Percentiles rank a stretch among this genome's conserved stretches.
Conservation (phyloP, 192 early-diverging fungal genomes). For the Umbelopsis sp. region DNA sequence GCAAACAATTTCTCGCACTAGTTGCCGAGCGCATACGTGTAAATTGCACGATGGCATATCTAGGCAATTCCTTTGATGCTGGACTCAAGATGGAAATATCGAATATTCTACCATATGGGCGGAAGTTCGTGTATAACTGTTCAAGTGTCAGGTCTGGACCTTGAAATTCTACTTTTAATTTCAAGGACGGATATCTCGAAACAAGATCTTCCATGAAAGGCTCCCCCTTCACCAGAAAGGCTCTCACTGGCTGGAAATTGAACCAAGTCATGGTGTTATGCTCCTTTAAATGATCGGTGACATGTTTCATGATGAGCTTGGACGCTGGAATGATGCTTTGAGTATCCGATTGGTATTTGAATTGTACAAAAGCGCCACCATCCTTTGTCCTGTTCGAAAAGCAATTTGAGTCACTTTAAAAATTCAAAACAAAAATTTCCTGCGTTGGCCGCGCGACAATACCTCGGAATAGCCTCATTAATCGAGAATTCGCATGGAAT, state of each 20-base stretch:
- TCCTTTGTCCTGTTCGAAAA: constrained; percentile 34
- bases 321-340: constrained; percentile 36
- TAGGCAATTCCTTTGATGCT: constrained; percentile 72
- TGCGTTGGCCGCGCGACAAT: background rate
- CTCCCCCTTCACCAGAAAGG: constrained; percentile 68
- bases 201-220: constrained; percentile 79
- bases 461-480: constrained; percentile 55
- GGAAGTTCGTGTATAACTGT: constrained; percentile 71
- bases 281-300: constrained; percentile 58
- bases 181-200: constrained; percentile 50
- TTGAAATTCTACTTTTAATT: constrained; percentile 71
- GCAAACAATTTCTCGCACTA: constrained; percentile 89
- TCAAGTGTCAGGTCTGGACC: constrained; percentile 74
- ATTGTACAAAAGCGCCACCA: constrained; percentile 55
- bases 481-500: constrained; percentile 56
- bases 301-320: constrained; percentile 44
- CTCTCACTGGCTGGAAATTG: constrained; percentile 63
- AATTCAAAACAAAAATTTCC: background rate
- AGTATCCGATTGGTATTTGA: constrained; percentile 44
- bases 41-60: constrained; percentile 83
- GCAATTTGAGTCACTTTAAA: background rate
- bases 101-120: constrained; percentile 80
- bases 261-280: constrained; percentile 64
- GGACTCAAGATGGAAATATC: constrained; percentile 69
- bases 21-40: constrained; percentile 80